These are phyloP conservation scores for Debaryomyces sp. DNA, from an alignment of 1,139 yeast species.

Conservation along the genomic window DNA sequence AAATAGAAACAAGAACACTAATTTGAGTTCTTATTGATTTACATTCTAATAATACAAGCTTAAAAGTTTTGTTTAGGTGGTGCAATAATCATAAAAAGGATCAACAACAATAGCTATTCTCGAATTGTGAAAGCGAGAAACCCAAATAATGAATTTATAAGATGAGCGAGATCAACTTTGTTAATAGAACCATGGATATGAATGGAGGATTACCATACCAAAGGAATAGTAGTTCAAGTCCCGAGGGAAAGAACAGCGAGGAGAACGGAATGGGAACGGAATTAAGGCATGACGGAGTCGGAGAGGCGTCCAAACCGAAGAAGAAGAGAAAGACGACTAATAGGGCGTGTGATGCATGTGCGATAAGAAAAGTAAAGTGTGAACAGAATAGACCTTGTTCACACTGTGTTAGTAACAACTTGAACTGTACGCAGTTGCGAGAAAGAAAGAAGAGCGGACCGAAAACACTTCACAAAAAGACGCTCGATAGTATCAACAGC, in stretches of 20 bases:
- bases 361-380: conserved; percentile 46
- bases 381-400: conserved; percentile 42
- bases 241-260: not conserved
- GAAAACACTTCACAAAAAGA: conserved; percentile 41
- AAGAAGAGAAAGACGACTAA: conserved; percentile 27
- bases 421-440: conserved; percentile 41
- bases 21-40: not conserved
- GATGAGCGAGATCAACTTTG: conserved; percentile 1
- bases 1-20: not conserved
- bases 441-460: conserved; percentile 48
- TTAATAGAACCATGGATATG: not conserved
- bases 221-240: conserved; percentile 1
- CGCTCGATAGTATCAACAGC: conserved; percentile 37
- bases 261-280: not conserved
- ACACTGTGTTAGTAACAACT: conserved; percentile 39
- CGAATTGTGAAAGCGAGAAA: not conserved
- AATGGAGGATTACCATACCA: not conserved
- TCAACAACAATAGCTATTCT: not conserved
- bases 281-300: not conserved
- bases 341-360: conserved; percentile 50
- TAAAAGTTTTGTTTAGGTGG: not conserved
- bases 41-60: not conserved
- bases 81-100: not conserved
- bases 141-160: not conserved
- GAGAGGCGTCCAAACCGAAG: conserved; percentile 11